Evolutionary conservation across 176 grass and related monocot species (phyloP).

Genomic region (Carex pumila): DNA sequence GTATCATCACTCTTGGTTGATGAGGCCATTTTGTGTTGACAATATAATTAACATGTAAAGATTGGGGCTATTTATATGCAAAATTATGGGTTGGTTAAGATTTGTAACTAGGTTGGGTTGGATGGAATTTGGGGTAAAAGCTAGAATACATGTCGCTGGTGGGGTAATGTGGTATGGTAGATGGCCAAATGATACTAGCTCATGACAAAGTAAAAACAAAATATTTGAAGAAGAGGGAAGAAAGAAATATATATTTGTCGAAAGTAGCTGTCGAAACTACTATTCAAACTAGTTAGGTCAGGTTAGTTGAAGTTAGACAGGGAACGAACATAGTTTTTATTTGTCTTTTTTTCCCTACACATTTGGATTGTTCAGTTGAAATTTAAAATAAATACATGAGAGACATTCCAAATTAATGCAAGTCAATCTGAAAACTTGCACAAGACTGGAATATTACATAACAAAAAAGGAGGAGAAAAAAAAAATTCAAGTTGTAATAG

Average conservation of each 20-base stretch:
- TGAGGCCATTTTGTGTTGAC: slow-evolving; percentile 9
- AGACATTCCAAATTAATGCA: neutral
- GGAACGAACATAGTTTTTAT: neutral
- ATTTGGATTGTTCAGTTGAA: neutral
- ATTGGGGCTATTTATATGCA: neutral
- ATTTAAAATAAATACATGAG: neutral
- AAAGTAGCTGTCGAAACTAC: neutral
- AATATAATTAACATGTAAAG: neutral
- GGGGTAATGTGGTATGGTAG: neutral
- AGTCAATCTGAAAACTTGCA: neutral
- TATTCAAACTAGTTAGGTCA: neutral
- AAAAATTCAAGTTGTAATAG: neutral
- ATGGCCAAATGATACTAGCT: neutral
- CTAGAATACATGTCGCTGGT: neutral
- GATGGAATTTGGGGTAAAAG: slow-evolving; percentile 14
- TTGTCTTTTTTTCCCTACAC: neutral
- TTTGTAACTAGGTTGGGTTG: neutral
- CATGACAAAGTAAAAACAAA: neutral
- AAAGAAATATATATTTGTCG: neutral
- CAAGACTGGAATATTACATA: neutral
- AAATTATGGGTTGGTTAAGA: neutral
- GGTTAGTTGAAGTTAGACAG: slow-evolving; percentile 1
- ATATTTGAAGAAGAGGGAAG: neutral
- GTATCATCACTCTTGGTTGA: slow-evolving; percentile 21
- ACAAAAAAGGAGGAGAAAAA: neutral